Base-by-base conservation (phyloP, 495 filamentous ascomycete genomes). In the Lophiotrema nucula region DNA sequence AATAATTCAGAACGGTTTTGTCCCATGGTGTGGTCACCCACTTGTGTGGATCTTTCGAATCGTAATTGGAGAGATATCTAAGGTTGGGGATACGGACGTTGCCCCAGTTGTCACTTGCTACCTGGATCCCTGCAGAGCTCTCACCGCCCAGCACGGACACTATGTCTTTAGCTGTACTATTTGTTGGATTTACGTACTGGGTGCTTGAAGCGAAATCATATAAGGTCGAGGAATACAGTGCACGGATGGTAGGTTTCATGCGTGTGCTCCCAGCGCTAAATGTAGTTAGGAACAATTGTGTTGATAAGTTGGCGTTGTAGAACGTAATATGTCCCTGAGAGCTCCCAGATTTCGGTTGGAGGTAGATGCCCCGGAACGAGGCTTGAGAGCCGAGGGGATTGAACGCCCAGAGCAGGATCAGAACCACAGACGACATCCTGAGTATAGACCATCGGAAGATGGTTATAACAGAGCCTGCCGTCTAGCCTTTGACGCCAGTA, bases 321-420 rank as follows among this genome's bases (percentile, higher is more conserved):
- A 21, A n/a, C 13, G 6, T 19, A 21, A 43, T 19, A 10, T 11
- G 8, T 21, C 39, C 39, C 8, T n/a, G 39, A 11, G 39, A 43
- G 19, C 10, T 43, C 6, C 39, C 39, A 11, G 39, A 6, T 13
- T 16, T 13, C 6, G 39, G 39, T 19, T 13, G 11, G 8, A 43
- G 18, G 19, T 43, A 21, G 19, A 19, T 19, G 19, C 8, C 18
- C 19, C 39, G 8, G 6, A 43, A 43, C 8, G 39, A 43, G 6
- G 39, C 39, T 43, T 43, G 39, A 19, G 39, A 43, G 19, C 39
- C 39, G 13, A 43, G 39, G 39, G 39, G 39, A 19, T 43, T 43
- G 39, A 43, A 43, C 6, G 39, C 19, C 39, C 39, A 43, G 19
- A 43, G 39, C 11, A 21, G 13, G 19, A 43, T 43, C 13, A 43